Conservation (phyloP, 768 basidiomycete species). For the Collybia mongolica region DNA sequence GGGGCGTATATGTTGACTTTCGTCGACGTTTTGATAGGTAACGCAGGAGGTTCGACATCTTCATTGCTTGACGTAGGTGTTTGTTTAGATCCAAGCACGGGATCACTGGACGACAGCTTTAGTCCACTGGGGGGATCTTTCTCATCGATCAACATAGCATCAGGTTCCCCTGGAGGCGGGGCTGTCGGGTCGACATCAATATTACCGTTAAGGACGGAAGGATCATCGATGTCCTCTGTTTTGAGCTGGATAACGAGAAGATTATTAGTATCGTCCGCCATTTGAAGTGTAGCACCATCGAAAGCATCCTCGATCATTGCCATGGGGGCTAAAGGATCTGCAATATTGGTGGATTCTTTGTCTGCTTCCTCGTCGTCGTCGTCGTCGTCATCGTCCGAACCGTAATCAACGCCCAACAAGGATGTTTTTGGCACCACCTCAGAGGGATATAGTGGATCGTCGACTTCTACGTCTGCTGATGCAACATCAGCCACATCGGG, state of each 20-base stretch:
- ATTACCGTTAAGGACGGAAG: constrained; percentile 31
- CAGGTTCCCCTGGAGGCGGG: constrained; percentile 20
- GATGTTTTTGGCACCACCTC: constrained; percentile 23
- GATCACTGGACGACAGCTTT: constrained; percentile 57
- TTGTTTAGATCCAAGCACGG: constrained; percentile 43
- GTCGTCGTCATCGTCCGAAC: constrained; percentile 68
- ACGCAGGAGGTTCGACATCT: constrained; percentile 28
- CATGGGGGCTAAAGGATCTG: constrained; percentile 60
- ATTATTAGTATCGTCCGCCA: constrained; percentile 21
- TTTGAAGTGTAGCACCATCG: constrained; percentile 26
- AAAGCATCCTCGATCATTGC: constrained; percentile 58
- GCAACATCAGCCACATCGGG: constrained; percentile 29
- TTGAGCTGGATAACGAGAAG: constrained; percentile 30
- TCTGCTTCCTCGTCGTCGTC: constrained; percentile 65
- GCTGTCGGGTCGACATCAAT: constrained; percentile 21
- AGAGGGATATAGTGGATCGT: constrained; percentile 25
- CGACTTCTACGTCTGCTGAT: constrained; percentile 15
- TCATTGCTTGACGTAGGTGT: constrained; percentile 38
- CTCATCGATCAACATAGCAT: constrained; percentile 18
- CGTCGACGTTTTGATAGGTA: constrained; percentile 33
- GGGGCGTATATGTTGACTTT: constrained; percentile 52
- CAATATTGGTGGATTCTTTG: constrained; percentile 48
- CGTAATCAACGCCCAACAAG: constrained; percentile 48
- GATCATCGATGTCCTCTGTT: constrained; percentile 57
- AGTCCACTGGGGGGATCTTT: constrained; percentile 33